Percentiles rank a stretch among this genome's conserved stretches.
Evolutionary conservation across 2,329 filamentous ascomycete species (phyloP).

Genomic region (Gliomastix tumulicola): DNA sequence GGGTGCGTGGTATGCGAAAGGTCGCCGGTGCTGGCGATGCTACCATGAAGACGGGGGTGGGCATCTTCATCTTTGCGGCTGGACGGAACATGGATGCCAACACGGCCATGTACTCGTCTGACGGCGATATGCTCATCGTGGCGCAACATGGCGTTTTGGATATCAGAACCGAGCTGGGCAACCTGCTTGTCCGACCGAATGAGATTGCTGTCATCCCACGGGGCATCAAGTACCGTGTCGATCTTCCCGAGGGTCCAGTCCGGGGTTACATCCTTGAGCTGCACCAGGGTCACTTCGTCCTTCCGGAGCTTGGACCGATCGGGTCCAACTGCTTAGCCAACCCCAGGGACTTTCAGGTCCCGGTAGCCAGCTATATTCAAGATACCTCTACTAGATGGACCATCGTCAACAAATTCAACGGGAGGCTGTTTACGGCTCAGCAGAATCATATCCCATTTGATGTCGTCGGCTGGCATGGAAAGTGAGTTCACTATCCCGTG

Average conservation of each 20-base stretch:
- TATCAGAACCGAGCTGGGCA: slow-evolving; percentile 59
- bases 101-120: slow-evolving; percentile 64
- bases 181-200: slow-evolving; percentile 52
- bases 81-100: slow-evolving; percentile 63
- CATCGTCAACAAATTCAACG: slow-evolving; percentile 58
- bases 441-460: slow-evolving; percentile 73
- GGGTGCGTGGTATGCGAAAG: slow-evolving; percentile 28
- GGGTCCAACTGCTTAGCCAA: slow-evolving; percentile 72
- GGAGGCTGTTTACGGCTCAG: slow-evolving; percentile 53
- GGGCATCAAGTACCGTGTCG: slow-evolving; percentile 55
- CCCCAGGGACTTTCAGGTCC: slow-evolving; percentile 67
- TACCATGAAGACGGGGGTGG: slow-evolving; percentile 60
- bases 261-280: slow-evolving; percentile 71
- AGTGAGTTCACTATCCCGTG: slow-evolving; percentile 38
- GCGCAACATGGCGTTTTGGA: slow-evolving; percentile 57
- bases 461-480: slow-evolving; percentile 75
- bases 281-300: slow-evolving; percentile 64
- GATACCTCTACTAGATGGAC: neutral
- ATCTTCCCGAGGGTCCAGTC: slow-evolving; percentile 49
- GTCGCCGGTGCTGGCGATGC: slow-evolving; percentile 62
- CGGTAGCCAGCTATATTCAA: slow-evolving; percentile 43
- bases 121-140: slow-evolving; percentile 63
- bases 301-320: slow-evolving; percentile 68
- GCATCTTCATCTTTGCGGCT: slow-evolving; percentile 62
- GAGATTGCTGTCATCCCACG: slow-evolving; percentile 59